phyloP scores from a whole-genome alignment of 139 green algal species.

The Chlamydomonas eustigma region DNA sequence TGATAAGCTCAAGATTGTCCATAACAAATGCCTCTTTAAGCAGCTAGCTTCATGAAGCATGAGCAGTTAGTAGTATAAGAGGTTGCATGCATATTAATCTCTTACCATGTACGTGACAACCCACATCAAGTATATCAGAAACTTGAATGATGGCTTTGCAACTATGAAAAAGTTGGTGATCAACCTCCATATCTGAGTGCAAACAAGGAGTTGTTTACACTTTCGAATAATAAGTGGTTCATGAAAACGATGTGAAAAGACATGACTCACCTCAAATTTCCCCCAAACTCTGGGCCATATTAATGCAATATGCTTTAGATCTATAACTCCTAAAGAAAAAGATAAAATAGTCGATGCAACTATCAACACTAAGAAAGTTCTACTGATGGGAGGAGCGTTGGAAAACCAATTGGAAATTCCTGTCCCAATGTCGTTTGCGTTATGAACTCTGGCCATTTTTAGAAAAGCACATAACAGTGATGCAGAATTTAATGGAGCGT shows the following conservation, averaged over 20 bases:
- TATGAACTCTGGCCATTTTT: neutral
- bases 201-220: no score
- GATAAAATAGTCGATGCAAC: neutral
- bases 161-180: conserved; percentile 54
- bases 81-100: no score
- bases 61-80: no score
- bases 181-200: conserved; percentile 57
- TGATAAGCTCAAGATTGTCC: no score
- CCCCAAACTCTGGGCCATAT: neutral
- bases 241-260: neutral
- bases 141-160: conserved; percentile 35
- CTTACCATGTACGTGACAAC: conserved; percentile 17
- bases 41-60: no score
- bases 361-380: neutral
- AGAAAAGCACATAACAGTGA: no score
- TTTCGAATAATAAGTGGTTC: neutral
- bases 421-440: conserved; percentile 10
- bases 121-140: conserved; percentile 46
- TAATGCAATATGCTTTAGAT: neutral
- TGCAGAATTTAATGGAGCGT: no score
- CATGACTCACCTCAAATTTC: conserved; percentile 2
- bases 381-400: neutral
- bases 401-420: neutral
- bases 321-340: conserved; percentile 5
- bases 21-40: no score